These are phyloP conservation scores for Aspergillus sergii DNA, from an alignment of 2,329 filamentous ascomycete genomes.

Conservation along the genomic window DNA sequence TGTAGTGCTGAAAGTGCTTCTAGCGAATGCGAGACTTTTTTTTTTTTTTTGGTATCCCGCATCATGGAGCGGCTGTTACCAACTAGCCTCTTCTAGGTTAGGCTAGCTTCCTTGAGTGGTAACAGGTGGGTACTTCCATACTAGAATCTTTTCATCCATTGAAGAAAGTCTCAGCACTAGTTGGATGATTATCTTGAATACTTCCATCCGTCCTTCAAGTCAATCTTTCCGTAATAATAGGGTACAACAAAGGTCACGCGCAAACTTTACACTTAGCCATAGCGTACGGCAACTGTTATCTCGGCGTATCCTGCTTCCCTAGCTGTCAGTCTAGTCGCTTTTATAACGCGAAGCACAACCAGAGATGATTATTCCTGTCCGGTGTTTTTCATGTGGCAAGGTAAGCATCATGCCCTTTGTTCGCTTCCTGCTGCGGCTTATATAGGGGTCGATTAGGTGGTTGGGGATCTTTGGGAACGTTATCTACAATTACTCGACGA, in stretches of 20 bases:
- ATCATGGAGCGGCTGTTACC: neutral
- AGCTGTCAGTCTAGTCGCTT: neutral
- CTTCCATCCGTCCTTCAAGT: neutral
- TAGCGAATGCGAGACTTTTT: neutral
- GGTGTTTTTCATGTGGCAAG: conserved; percentile 99
- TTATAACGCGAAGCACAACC: neutral
- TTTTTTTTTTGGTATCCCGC: neutral
- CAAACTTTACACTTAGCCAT: neutral
- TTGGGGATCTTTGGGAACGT: conserved; percentile 95
- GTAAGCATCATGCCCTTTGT: conserved; percentile 51
- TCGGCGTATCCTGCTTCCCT: neutral
- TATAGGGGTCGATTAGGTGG: conserved; percentile 65
- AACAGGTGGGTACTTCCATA: neutral
- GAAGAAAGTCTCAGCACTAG: neutral
- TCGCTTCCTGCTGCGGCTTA: conserved; percentile 2
- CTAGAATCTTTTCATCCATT: neutral
- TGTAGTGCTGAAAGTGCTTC: neutral
- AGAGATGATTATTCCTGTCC: conserved; percentile 96
- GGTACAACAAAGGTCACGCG: neutral
- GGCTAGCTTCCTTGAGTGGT: neutral
- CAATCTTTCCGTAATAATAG: neutral
- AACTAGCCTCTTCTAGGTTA: neutral
- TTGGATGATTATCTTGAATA: neutral
- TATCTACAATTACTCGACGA: conserved; percentile 88
- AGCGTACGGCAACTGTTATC: neutral